These are phyloP conservation scores for Tympanopsis confertula DNA, from an alignment of 2,329 filamentous ascomycete species.

Conservation along the genomic window DNA sequence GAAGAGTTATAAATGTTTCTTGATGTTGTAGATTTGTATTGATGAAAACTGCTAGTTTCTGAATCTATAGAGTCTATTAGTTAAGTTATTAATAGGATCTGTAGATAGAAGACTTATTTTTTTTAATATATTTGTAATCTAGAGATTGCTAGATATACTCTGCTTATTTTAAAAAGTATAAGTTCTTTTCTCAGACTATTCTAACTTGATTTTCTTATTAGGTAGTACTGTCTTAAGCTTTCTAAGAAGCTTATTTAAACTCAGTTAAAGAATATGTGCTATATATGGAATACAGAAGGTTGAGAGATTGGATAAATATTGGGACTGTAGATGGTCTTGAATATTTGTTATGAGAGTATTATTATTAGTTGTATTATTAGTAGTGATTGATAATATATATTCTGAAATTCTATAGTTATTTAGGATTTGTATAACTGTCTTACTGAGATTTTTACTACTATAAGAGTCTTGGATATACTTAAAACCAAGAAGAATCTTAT, in stretches of 20 bases:
- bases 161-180: background rate
- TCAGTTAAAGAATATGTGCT: conserved; percentile 6
- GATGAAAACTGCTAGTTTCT: conserved; percentile 5
- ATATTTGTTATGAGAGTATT: background rate
- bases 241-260: conserved; percentile 6
- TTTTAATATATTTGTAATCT: background rate
- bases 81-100: too few species aligned
- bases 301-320: background rate
- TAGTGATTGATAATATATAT: background rate
- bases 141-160: too few species aligned
- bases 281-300: conserved; percentile 5
- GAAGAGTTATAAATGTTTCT: too few species aligned
- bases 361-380: background rate
- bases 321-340: background rate
- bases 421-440: background rate
- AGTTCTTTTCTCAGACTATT: conserved; percentile 1
- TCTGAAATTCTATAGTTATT: background rate
- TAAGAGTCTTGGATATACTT: background rate
- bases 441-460: background rate
- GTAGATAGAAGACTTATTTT: too few species aligned
- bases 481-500: background rate
- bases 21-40: too few species aligned
- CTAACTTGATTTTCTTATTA: conserved; percentile 1
- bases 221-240: conserved; percentile 3
- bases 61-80: conserved; percentile 6